phyloP scores from a whole-genome alignment of 192 early-diverging fungal genomes.

The Phycomyces blakesleeanus region DNA sequence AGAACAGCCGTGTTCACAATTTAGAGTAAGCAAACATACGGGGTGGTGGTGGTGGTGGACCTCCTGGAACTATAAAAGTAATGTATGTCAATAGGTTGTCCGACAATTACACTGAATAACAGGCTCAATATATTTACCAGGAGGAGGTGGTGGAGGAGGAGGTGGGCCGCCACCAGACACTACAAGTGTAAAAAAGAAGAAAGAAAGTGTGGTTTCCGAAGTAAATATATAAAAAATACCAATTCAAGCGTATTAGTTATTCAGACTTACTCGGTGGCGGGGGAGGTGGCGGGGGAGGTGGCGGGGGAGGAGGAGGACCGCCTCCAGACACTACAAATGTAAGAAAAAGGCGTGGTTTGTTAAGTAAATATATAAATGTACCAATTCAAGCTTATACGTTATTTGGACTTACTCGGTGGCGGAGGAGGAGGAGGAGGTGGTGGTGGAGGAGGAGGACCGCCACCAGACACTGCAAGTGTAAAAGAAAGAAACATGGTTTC shows the following conservation, averaged over 20 bases:
- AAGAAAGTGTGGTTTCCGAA: not conserved
- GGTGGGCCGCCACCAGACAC: slow-evolving; percentile 10
- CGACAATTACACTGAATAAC: not conserved
- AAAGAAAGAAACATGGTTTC: not conserved
- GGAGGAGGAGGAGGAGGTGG: slow-evolving; percentile 12
- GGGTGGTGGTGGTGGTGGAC: slow-evolving; percentile 16
- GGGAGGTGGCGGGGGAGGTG: slow-evolving; percentile 14
- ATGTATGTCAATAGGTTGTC: not conserved
- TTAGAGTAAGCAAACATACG: not conserved
- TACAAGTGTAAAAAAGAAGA: not conserved
- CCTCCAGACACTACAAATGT: not conserved
- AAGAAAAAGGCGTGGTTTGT: too few relatives aligned
- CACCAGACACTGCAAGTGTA: not conserved
- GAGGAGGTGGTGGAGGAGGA: slow-evolving; percentile 38
- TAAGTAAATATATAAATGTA: too few relatives aligned
- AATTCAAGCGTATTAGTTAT: too few relatives aligned
- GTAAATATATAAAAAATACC: not conserved
- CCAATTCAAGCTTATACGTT: too few relatives aligned
- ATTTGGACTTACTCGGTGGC: slow-evolving; percentile 13
- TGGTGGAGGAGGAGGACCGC: slow-evolving; percentile 1
- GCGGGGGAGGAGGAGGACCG: slow-evolving; percentile 6
- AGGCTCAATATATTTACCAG: slow-evolving; percentile 19
- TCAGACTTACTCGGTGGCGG: slow-evolving; percentile 15
- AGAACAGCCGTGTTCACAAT: too few relatives aligned
- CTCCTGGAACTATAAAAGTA: not conserved